These are phyloP conservation scores for Hypoxylon rickii DNA, from an alignment of 495 filamentous ascomycete species.

Conservation along the genomic window DNA sequence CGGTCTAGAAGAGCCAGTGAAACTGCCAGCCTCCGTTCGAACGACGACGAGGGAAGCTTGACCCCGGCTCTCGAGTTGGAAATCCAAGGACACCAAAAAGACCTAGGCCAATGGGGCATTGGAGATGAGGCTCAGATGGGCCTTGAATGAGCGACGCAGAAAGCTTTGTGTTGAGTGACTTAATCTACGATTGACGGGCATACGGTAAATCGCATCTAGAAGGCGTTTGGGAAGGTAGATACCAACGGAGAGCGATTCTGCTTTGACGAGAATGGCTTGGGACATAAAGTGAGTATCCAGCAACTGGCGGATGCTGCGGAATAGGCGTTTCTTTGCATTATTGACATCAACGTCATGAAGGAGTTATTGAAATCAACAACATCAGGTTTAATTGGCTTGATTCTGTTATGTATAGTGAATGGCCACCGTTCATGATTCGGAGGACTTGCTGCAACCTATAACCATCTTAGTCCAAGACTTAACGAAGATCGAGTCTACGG, in stretches of 20 bases:
- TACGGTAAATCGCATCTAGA: constrained; percentile 22
- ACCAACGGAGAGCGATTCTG: constrained; percentile 29
- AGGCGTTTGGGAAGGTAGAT: constrained; percentile 39
- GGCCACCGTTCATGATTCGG: no score
- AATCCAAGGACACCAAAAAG: constrained; percentile 52
- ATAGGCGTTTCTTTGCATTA: no score
- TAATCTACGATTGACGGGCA: background rate
- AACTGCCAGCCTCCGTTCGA: constrained; percentile 37
- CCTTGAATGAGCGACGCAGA: constrained; percentile 41
- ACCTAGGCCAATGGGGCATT: constrained; percentile 54
- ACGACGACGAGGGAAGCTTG: constrained; percentile 44
- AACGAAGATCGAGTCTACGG: background rate
- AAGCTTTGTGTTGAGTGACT: background rate
- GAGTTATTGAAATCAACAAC: no score
- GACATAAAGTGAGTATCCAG: background rate
- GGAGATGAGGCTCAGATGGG: constrained; percentile 61
- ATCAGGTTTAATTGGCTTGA: no score
- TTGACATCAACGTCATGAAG: no score
- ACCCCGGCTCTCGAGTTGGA: constrained; percentile 40
- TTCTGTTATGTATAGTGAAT: no score
- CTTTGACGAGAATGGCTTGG: background rate
- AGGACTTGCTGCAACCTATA: no score
- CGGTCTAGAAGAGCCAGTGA: constrained; percentile 43
- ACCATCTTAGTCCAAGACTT: background rate
- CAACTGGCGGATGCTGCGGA: background rate